A percentile compares a stretch with the other conserved stretches of the same genome.
phyloP scores from a whole-genome alignment of 164 flowering plant genomes.

The Vitis amurensis region DNA sequence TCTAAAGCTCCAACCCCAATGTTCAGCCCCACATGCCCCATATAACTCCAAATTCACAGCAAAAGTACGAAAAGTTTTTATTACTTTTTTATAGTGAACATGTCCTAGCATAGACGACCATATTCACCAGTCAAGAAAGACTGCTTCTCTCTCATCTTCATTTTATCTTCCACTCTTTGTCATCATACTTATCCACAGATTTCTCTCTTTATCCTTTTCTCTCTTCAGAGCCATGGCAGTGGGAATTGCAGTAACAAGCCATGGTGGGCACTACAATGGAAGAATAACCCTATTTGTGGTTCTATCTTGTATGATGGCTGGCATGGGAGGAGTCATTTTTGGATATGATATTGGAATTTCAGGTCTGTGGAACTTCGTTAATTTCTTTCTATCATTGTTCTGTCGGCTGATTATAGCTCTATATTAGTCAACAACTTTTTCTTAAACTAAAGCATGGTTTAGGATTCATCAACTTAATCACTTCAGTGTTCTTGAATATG shows the following conservation, averaged over 20 bases:
- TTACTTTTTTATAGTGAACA: too few species aligned
- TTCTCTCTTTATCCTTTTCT: not conserved
- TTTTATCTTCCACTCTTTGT: too few species aligned
- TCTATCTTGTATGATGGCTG: constrained; percentile 60
- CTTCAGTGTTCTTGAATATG: too few species aligned
- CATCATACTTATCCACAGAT: not conserved
- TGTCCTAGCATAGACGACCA: too few species aligned
- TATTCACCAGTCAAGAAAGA: constrained; percentile 7
- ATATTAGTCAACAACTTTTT: too few species aligned
- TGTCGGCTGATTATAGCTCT: not conserved
- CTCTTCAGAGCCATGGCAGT: constrained; percentile 31
- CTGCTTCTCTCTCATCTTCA: not conserved
- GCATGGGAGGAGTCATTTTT: constrained; percentile 49
- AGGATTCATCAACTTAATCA: too few species aligned
- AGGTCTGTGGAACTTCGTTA: constrained; percentile 25
- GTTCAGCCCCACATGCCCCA: too few species aligned
- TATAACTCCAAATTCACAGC: too few species aligned
- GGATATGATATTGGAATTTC: constrained; percentile 51
- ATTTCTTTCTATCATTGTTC: not conserved
- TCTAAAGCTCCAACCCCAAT: too few species aligned
- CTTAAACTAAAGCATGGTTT: too few species aligned
- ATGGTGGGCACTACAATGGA: constrained; percentile 38
- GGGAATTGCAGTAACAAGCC: constrained; percentile 19
- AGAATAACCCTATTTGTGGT: constrained; percentile 48
- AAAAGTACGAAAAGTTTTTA: too few species aligned